A percentile compares a stretch with the other conserved stretches of the same genome.
Conservation (phyloP, 345 rosid species). For the Syzygium oleosum region DNA sequence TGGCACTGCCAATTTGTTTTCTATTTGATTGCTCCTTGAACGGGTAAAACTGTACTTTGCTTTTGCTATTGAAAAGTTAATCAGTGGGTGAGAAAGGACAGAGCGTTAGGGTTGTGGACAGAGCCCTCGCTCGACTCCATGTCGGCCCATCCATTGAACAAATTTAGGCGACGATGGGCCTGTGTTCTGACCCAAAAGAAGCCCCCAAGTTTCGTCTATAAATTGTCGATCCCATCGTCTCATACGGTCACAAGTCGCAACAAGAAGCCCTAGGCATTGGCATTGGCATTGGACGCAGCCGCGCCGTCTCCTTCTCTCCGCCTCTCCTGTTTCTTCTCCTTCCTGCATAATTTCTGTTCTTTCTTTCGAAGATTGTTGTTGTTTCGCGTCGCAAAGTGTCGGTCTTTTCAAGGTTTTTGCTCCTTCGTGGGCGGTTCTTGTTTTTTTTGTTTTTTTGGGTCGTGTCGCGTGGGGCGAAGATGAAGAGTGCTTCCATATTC, state of each 20-base stretch:
- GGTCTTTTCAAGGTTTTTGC: not conserved
- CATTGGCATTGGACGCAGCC: not conserved
- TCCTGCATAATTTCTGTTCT: not conserved
- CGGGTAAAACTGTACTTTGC: not conserved
- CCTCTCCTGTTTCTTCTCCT: not conserved
- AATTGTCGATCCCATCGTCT: not conserved
- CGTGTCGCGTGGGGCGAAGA: not conserved
- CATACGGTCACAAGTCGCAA: not conserved
- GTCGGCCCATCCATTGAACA: not conserved
- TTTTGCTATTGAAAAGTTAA: not conserved
- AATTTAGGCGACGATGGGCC: not conserved
- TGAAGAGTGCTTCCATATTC: constrained; percentile 4
- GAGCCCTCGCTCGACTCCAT: not conserved
- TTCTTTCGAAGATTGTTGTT: not conserved
- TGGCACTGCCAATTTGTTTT: not conserved
- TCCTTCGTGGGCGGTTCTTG: not conserved
- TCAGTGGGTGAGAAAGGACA: not conserved
- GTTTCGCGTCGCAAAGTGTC: not conserved
- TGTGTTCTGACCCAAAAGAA: not conserved
- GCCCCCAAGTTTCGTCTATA: not conserved
- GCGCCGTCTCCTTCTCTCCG: not conserved
- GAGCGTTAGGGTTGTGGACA: not conserved
- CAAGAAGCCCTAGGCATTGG: not conserved
- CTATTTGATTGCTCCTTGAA: not conserved
- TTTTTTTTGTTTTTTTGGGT: not conserved